Evolutionary conservation across 305 asterid species (phyloP).

Genomic region (Fraxinus nigra): DNA sequence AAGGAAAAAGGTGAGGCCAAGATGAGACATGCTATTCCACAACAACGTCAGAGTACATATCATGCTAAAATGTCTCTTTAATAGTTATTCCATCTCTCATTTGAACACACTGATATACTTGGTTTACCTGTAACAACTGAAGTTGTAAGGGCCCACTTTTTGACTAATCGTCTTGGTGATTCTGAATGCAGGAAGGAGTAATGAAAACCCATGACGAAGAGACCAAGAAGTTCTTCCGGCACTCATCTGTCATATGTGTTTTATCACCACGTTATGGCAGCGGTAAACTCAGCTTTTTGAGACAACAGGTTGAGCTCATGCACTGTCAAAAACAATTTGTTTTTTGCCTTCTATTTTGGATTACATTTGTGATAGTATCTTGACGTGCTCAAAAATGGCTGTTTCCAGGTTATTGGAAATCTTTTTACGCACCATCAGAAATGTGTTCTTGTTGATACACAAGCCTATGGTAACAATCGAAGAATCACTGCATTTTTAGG

Average conservation of each 20-base stretch:
- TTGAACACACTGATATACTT: background rate
- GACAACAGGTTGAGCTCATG: conserved; percentile 63
- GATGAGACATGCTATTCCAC: background rate
- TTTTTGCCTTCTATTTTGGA: background rate
- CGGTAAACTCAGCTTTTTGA: conserved; percentile 71
- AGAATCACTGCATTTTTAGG: conserved; percentile 86
- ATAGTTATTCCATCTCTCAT: background rate
- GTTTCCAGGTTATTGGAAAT: conserved; percentile 71
- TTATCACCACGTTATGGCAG: conserved; percentile 90
- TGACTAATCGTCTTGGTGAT: conserved; percentile 28
- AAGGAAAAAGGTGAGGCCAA: background rate
- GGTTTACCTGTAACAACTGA: background rate
- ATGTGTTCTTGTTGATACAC: conserved; percentile 86
- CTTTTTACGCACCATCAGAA: conserved; percentile 94
- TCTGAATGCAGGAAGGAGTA: conserved; percentile 69
- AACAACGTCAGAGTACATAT: background rate
- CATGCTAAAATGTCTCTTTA: background rate
- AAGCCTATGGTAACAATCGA: conserved; percentile 77
- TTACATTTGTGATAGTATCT: background rate
- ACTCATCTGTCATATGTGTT: conserved; percentile 83
- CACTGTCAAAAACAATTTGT: background rate
- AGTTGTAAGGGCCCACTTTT: conserved; percentile 1
- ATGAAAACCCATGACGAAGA: conserved; percentile 93
- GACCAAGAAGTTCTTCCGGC: conserved; percentile 77
- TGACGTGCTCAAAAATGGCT: conserved; percentile 28